phyloP scores from a whole-genome alignment of 768 basidiomycete species.

The Tubosaeta brunneosetosa region DNA sequence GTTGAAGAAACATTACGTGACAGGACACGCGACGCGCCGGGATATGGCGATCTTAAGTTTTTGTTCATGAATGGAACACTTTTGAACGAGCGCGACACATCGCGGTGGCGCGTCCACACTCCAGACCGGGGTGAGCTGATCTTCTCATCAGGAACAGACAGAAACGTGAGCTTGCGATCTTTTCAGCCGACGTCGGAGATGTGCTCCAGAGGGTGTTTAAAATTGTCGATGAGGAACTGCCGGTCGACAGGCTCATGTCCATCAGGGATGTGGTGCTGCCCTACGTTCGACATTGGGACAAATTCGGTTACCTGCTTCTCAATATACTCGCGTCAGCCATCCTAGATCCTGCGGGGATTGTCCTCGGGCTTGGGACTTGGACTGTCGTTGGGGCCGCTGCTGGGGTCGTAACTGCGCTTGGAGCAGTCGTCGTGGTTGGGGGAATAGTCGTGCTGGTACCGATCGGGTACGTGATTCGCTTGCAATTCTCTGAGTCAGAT shows the following conservation, averaged over 20 bases:
- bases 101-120: slow-evolving; percentile 12
- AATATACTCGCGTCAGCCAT: no score
- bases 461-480: no score
- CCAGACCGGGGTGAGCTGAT: slow-evolving; percentile 13
- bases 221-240: slow-evolving; percentile 15
- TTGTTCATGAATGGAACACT: slow-evolving; percentile 14
- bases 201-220: slow-evolving; percentile 20
- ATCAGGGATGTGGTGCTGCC: slow-evolving; percentile 16
- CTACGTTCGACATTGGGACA: slow-evolving; percentile 18
- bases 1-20: slow-evolving; percentile 10
- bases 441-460: no score
- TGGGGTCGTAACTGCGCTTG: no score
- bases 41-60: slow-evolving; percentile 17
- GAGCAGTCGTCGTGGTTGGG: no score
- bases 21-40: background rate
- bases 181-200: slow-evolving; percentile 13
- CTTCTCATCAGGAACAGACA: background rate
- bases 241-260: slow-evolving; percentile 14
- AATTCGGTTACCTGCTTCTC: no score
- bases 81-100: slow-evolving; percentile 13
- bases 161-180: background rate
- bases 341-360: no score
- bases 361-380: no score
- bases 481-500: no score
- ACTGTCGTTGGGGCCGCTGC: no score